These are phyloP conservation scores for Ephemerocybe angulata DNA, from an alignment of 768 basidiomycete species.

Conservation along the genomic window DNA sequence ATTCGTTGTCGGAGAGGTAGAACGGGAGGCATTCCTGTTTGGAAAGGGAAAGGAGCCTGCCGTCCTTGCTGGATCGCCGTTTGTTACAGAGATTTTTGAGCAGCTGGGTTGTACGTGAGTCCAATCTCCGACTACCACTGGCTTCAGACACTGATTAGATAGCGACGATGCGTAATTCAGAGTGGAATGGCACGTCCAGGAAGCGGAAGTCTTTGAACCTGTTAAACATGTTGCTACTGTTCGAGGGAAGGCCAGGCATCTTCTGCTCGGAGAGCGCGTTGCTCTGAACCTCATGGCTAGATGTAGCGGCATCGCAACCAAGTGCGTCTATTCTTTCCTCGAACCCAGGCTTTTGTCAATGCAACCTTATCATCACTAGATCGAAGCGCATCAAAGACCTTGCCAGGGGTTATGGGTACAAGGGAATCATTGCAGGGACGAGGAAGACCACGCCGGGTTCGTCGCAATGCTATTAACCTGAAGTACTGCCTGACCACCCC, in stretches of 20 bases:
- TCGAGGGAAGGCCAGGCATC: slow-evolving; percentile 78
- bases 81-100: slow-evolving; percentile 89
- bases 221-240: slow-evolving; percentile 88
- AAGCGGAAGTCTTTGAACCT: slow-evolving; percentile 80
- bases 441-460: slow-evolving; percentile 85
- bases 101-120: slow-evolving; percentile 89
- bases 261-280: slow-evolving; percentile 89
- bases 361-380: slow-evolving; percentile 38
- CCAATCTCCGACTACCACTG: not conserved
- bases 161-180: slow-evolving; percentile 41
- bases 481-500: not conserved
- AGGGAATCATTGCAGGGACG: slow-evolving; percentile 89
- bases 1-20: slow-evolving; percentile 89
- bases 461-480: not conserved
- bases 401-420: slow-evolving; percentile 73
- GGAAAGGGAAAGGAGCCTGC: slow-evolving; percentile 80
- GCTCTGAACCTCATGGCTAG: slow-evolving; percentile 91
- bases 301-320: slow-evolving; percentile 95
- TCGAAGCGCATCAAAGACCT: slow-evolving; percentile 80
- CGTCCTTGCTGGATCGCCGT: slow-evolving; percentile 91
- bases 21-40: slow-evolving; percentile 81
- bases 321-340: slow-evolving; percentile 45
- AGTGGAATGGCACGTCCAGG: slow-evolving; percentile 89
- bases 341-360: not conserved
- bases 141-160: not conserved